A percentile compares a stretch with the other conserved stretches of the same genome.
phyloP scores from a whole-genome alignment of 139 green algal genomes.

The Auxenochlorella pyrenoidosa region DNA sequence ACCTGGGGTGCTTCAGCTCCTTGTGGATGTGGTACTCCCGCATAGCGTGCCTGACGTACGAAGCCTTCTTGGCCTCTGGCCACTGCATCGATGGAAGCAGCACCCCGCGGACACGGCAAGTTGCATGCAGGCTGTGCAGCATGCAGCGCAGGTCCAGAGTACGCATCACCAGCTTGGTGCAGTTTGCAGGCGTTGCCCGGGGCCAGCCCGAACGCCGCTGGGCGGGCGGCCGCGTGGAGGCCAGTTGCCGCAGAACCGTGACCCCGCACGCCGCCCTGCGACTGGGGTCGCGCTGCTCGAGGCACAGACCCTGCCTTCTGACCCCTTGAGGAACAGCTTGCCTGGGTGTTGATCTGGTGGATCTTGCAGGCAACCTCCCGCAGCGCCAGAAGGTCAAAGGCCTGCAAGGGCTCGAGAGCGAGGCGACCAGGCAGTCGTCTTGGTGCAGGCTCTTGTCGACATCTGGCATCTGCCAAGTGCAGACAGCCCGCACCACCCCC shows the following conservation, averaged over 20 bases:
- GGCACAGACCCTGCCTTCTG: too few relatives aligned
- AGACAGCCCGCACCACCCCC: background rate
- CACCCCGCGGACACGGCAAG: too few relatives aligned
- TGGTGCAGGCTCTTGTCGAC: background rate
- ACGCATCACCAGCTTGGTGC: background rate
- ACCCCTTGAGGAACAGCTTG: too few relatives aligned
- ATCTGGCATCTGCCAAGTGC: background rate
- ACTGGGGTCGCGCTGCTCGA: too few relatives aligned
- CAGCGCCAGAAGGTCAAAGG: slow-evolving; percentile 73
- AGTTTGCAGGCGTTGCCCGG: background rate
- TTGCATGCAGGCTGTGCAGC: too few relatives aligned
- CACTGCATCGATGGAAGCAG: slow-evolving; percentile 54
- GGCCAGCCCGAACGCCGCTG: too few relatives aligned
- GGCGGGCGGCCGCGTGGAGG: too few relatives aligned
- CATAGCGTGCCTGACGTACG: slow-evolving; percentile 92
- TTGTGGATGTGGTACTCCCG: slow-evolving; percentile 95
- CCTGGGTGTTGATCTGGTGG: slow-evolving; percentile 80
- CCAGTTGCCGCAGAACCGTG: background rate
- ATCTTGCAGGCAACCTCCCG: slow-evolving; percentile 86
- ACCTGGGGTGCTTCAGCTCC: slow-evolving; percentile 66
- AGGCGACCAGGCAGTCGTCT: background rate
- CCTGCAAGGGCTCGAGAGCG: slow-evolving; percentile 40
- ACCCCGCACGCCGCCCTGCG: background rate
- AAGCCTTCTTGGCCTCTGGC: slow-evolving; percentile 82
- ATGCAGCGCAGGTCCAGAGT: background rate